These are phyloP conservation scores for sunflower (Helianthus annuus) DNA, from an alignment of 129 eudicot species.

Conservation along the genomic window HanXRQr2.0-SUNRISE NC_035434.2:171703805-171704304, in stretches of 20 bases:
- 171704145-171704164: neutral
- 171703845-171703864: conserved; percentile 66
- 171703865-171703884: conserved; percentile 53
- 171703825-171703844: conserved; percentile 55
- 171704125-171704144: neutral
- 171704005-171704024: conserved; percentile 54
- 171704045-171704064: conserved; percentile 53
- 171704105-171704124: neutral
- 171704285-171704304: conserved; percentile 58
- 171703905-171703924: neutral
- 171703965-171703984: conserved; percentile 58
- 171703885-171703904: neutral
- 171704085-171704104: conserved; percentile 29
- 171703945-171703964: conserved; percentile 26
- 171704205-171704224: conserved; percentile 51
- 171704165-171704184: too few relatives aligned
- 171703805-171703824: conserved; percentile 66
- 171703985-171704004: conserved; percentile 56
- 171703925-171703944: neutral
- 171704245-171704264: conserved; percentile 66
- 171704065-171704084: conserved; percentile 43
- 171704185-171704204: neutral
- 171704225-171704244: conserved; percentile 56
- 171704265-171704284: conserved; percentile 67
- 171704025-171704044: conserved; percentile 54